Evolutionary conservation across 139 green algal species (phyloP).

Genomic region (Chlorella sorokiniana): DNA sequence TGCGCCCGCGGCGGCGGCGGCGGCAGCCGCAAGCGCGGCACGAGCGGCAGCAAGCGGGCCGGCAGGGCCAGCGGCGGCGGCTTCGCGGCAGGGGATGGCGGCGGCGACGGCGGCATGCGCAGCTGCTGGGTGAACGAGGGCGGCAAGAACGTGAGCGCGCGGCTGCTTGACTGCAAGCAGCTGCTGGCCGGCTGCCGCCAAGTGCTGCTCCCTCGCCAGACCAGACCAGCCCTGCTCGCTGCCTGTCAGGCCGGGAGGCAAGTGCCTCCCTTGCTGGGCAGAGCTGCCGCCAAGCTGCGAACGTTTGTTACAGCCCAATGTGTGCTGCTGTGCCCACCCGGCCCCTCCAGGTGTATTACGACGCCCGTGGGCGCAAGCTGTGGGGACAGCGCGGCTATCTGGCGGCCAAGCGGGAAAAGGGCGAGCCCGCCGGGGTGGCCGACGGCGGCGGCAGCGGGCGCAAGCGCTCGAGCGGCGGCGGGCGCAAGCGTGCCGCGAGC

Average conservation of each 20-base stretch:
- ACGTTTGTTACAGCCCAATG: too few relatives aligned
- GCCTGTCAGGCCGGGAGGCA: too few relatives aligned
- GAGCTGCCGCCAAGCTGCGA: too few relatives aligned
- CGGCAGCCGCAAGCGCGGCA: neutral
- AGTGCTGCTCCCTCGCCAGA: neutral
- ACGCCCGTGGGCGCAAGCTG: neutral
- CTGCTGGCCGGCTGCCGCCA: neutral
- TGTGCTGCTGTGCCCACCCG: too few relatives aligned
- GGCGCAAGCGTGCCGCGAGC: neutral
- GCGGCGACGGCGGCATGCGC: neutral
- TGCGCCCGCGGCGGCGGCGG: neutral
- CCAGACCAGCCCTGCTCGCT: too few relatives aligned
- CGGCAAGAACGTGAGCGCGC: neutral
- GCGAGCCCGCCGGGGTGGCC: neutral
- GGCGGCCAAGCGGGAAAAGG: neutral
- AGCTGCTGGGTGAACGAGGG: constrained; percentile 3
- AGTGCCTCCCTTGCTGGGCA: too few relatives aligned
- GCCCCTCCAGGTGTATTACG: constrained; percentile 18
- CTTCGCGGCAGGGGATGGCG: neutral
- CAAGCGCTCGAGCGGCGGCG: neutral
- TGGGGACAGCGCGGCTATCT: neutral
- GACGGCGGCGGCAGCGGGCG: neutral
- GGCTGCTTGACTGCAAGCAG: neutral
- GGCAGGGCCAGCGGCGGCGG: neutral
- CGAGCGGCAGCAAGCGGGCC: constrained; percentile 2